These are phyloP conservation scores for Neurospora sp. DNA, from an alignment of 495 filamentous ascomycete species.

Conservation along the genomic window DNA sequence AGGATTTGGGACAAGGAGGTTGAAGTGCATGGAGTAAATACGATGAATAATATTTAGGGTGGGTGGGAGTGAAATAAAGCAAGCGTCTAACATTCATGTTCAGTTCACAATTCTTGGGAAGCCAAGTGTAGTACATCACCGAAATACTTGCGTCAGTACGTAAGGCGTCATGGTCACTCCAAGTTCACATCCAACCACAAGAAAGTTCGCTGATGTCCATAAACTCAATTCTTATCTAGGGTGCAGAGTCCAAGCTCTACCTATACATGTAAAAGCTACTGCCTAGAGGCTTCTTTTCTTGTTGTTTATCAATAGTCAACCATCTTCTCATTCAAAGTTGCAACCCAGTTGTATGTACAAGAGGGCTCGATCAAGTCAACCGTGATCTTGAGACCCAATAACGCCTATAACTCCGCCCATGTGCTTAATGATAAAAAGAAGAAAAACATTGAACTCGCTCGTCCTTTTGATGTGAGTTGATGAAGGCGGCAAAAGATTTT, in stretches of 20 bases:
- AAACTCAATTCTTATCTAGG: neutral
- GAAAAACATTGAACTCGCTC: neutral
- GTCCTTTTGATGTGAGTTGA: neutral
- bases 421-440: neutral
- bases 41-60: neutral
- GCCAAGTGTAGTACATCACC: neutral
- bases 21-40: neutral
- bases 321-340: neutral
- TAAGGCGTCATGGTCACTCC: neutral
- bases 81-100: neutral
- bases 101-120: neutral
- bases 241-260: slow-evolving; percentile 5
- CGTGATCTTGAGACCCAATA: neutral
- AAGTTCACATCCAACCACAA: neutral
- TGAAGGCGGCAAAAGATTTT: neutral
- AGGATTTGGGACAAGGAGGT: neutral
- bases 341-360: neutral
- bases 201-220: neutral
- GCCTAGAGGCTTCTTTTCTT: slow-evolving; percentile 5
- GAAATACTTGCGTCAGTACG: neutral
- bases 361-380: neutral
- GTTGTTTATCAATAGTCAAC: neutral
- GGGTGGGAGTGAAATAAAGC: neutral
- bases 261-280: slow-evolving; percentile 14
- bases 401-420: neutral